These are phyloP conservation scores for Vitis cinerea DNA, from an alignment of 164 flowering plant genomes.

Conservation along the genomic window DNA sequence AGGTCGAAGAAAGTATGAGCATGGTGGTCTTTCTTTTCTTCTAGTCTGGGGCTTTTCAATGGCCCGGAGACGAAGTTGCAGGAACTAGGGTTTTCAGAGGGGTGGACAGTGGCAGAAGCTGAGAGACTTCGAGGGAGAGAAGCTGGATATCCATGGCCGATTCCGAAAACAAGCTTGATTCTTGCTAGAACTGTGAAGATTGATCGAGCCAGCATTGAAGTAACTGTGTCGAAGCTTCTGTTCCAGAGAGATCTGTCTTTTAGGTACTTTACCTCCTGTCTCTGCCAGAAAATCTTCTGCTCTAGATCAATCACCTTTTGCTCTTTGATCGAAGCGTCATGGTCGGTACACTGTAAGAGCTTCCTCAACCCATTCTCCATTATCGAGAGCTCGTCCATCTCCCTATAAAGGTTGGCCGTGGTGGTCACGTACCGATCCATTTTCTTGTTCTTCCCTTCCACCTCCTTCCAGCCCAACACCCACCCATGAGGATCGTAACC, in stretches of 20 bases:
- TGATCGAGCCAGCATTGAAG: slow-evolving; percentile 44
- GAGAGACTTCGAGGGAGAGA: slow-evolving; percentile 58
- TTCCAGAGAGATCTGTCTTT: slow-evolving; percentile 77
- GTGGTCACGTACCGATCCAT: slow-evolving; percentile 51
- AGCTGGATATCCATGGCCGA: slow-evolving; percentile 27
- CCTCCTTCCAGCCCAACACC: slow-evolving; percentile 51
- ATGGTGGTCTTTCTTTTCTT: slow-evolving; percentile 13
- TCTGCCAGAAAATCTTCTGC: slow-evolving; percentile 66
- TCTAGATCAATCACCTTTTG: slow-evolving; percentile 57
- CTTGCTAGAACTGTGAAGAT: slow-evolving; percentile 65
- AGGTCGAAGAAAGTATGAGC: slow-evolving; percentile 37
- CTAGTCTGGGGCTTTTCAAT: slow-evolving; percentile 18
- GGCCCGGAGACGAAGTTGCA: slow-evolving; percentile 42
- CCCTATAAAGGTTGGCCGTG: slow-evolving; percentile 48
- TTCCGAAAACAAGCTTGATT: slow-evolving; percentile 67
- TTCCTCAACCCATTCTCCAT: slow-evolving; percentile 50
- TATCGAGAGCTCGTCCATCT: slow-evolving; percentile 59
- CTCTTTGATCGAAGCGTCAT: slow-evolving; percentile 25
- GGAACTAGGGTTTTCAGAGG: slow-evolving; percentile 34
- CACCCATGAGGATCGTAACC: slow-evolving; percentile 57
- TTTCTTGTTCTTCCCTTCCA: slow-evolving; percentile 58
- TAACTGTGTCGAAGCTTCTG: slow-evolving; percentile 56
- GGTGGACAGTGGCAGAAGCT: slow-evolving; percentile 72
- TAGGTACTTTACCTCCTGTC: slow-evolving; percentile 60
- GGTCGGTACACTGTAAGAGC: slow-evolving; percentile 15